These are phyloP conservation scores for Hanseniaspora hatyaiensis DNA, from an alignment of 805 yeast genomes.

Conservation along the genomic window DNA sequence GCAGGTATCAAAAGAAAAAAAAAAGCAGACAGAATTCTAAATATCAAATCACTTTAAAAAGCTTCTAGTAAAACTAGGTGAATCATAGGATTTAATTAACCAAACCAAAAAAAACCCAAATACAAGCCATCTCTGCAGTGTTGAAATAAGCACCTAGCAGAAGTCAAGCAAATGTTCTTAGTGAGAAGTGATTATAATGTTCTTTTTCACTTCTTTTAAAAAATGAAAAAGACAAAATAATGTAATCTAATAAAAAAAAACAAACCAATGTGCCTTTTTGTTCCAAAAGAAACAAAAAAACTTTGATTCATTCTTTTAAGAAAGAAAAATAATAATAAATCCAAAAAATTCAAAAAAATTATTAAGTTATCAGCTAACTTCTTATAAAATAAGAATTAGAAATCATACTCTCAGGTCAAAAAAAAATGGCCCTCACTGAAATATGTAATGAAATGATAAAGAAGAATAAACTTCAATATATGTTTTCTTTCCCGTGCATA, in stretches of 20 bases:
- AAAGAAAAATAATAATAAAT: slow-evolving; percentile 16
- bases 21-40: no score
- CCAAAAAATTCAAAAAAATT: slow-evolving; percentile 14
- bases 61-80: no score
- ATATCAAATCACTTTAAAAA: no score
- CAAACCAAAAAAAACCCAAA: no score
- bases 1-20: not conserved
- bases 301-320: slow-evolving; percentile 3
- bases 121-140: not conserved
- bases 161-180: not conserved
- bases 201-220: not conserved
- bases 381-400: slow-evolving; percentile 15
- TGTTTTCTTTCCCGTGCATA: slow-evolving; percentile 16
- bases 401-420: slow-evolving; percentile 17
- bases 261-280: slow-evolving; percentile 7
- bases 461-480: slow-evolving; percentile 14
- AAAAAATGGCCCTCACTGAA: slow-evolving; percentile 16
- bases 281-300: slow-evolving; percentile 8
- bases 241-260: slow-evolving; percentile 5
- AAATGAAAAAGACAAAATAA: not conserved
- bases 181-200: slow-evolving; percentile 12
- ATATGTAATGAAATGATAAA: slow-evolving; percentile 16
- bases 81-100: no score
- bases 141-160: not conserved
- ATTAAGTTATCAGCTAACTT: slow-evolving; percentile 17